Percentiles rank a stretch among this genome's conserved stretches.
These are phyloP conservation scores for Verticillium alfalfae DNA, from an alignment of 2,329 filamentous ascomycete genomes.

Conservation along the genomic window DNA sequence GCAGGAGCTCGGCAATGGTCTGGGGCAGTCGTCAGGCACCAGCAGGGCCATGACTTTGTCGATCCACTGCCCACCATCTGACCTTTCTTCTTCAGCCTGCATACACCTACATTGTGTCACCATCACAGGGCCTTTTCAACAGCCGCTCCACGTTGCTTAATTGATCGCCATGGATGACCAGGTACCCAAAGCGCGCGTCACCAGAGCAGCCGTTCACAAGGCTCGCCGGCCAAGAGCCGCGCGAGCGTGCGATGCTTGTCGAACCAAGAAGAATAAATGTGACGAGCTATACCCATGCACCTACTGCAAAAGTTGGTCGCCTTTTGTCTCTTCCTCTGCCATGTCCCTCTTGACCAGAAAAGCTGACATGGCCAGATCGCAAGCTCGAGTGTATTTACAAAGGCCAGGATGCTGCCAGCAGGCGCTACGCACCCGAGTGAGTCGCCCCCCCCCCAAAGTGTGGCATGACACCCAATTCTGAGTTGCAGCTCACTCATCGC, in stretches of 20 bases:
- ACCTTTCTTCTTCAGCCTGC: no score
- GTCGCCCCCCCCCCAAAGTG: not conserved
- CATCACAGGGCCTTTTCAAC: no score
- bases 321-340: not conserved
- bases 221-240: conserved; percentile 8
- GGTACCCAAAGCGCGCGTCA: not conserved
- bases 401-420: conserved; percentile 13
- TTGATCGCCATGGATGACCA: not conserved
- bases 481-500: not conserved
- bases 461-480: not conserved
- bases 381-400: conserved; percentile 20
- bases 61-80: no score
- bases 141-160: no score
- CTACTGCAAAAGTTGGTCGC: conserved; percentile 33
- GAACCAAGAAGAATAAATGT: conserved; percentile 58
- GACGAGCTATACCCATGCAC: conserved; percentile 31
- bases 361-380: conserved; percentile 6
- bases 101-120: no score
- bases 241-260: conserved; percentile 55
- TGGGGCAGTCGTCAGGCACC: no score
- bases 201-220: conserved; percentile 2
- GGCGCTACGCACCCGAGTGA: conserved; percentile 16
- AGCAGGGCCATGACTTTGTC: no score
- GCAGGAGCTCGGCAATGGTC: no score
- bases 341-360: not conserved